Evolutionary conservation across 2,329 filamentous ascomycete genomes (phyloP).

Genomic region (Exserohilum turcica): DNA sequence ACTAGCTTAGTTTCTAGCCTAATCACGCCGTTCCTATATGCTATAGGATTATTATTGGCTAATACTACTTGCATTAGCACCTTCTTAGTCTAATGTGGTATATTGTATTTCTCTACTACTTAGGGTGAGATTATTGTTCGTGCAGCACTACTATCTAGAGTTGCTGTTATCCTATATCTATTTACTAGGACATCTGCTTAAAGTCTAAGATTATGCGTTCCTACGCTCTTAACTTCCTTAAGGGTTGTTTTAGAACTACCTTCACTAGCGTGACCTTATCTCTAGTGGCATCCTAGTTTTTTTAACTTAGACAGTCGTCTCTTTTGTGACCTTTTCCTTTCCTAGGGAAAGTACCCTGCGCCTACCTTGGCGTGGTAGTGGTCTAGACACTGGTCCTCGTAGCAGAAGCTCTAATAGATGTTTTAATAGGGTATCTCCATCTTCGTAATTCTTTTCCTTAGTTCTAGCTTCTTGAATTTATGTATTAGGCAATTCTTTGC

Average conservation of each 20-base stretch:
- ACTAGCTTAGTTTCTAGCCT: neutral
- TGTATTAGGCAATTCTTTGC: neutral
- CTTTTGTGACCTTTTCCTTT: neutral
- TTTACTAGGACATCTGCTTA: neutral
- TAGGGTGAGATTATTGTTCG: neutral
- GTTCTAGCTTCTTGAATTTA: neutral
- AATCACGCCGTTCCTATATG: neutral
- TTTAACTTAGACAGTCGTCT: too few species aligned
- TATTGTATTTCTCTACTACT: neutral
- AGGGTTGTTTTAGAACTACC: neutral
- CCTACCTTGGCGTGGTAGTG: neutral
- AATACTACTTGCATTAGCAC: neutral
- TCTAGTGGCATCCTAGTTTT: slow-evolving; percentile 2
- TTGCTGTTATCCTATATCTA: neutral
- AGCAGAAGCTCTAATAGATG: neutral
- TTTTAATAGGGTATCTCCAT: neutral
- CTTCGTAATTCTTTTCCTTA: neutral
- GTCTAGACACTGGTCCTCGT: neutral
- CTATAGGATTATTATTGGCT: neutral
- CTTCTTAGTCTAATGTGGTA: neutral
- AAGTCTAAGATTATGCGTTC: neutral
- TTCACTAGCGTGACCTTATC: neutral
- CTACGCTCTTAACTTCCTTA: neutral
- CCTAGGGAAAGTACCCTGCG: neutral
- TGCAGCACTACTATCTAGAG: neutral